Base-by-base conservation (phyloP, 805 yeast species). In the Scheffersomyces stipitis region DNA sequence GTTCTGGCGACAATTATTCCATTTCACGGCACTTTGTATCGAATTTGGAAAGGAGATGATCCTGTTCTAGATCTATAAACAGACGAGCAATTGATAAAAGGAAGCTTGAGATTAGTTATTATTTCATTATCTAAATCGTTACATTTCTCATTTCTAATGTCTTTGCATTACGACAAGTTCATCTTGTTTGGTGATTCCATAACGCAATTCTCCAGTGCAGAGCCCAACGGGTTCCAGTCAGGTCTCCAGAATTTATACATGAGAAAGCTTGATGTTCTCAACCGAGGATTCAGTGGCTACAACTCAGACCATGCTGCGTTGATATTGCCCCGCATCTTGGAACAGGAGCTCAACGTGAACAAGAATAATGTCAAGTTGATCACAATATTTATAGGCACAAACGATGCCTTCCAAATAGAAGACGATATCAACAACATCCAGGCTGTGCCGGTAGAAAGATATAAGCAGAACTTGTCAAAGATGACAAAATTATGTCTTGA, bases 271-370 rank as follows among this genome's bases (percentile, higher is more conserved):
- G 91, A 86, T 45, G 65, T 90, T 2, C 51, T 88, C 1, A 80
- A 76, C 28, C 66, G 96, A 40, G 97, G 97, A 0, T 86, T 66
- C 51, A 54, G 79, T 1, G 96, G 97, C 0, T 89, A 86, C 63
- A 86, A 74, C 47, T 62, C 89, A 0, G 74, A 78, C 24, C 81
- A 81, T 62, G 88, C 77, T 0, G 51, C 66, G 7, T 28, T 44
- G 1, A 44, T 65, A 5, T 46, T 67, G 18, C 66, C 64, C 13
- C 59, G 67, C 31, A 47, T 86, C 4, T 58, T 87, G 23, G 64
- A 71, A 15, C 50, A 58, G 3, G 86, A 62, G 32, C 30, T 37
- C 22, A 45, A 46, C 34, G 48, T 44, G 3, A 34, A 36, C 1
- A 37, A 40, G 18, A 10, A 20, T 10, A 20, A 20, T 20, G 40